Base-by-base conservation (phyloP, 1,284 basidiomycete genomes). In the Termitomyces sp. region DNA sequence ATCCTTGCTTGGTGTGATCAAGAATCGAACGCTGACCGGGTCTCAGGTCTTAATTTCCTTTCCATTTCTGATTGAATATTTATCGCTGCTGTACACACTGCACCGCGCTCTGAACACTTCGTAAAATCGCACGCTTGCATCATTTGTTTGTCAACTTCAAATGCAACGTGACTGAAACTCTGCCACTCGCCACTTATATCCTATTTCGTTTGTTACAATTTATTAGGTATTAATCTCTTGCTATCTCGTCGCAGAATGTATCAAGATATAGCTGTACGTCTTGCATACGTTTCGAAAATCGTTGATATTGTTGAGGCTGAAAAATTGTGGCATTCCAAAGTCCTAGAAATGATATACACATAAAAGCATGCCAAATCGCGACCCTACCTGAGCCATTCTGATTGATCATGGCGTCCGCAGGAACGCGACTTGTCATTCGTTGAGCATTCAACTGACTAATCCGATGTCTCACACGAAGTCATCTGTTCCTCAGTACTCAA, bases 31-130 rank as follows among this genome's bases (percentile, higher is more conserved):
- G 73, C 85, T 88, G 79, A 88, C 76, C 77, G 71, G 74, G 75
- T 79, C 80, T 79, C 82, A 88, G 86, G 86, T 88, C 86, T 69
- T 76, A 65, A 74, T 71, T 57, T 51, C 59, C 66, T 53, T 38
- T 50, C 42, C 53, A 55, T 58, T 58, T 46, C 13, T 47, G 45
- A 39, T 28, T 47, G 19, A 13, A 10, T 13, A 17, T 28, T 19
- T 19, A 36, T 19, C 41, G 13, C 15, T 30, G 24, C 19, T 49
- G 42, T 42, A 17, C 24, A 39, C 24, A 26, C 38, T n/a, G 38
- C 42, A 19, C 34, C 38, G 17, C 13, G 8, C 19, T n/a, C 28
- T 30, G 7, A 50, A 26, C 33, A 13, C 21, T 12, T 26, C 21
- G n/a, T 36, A 41, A 50, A 52, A 52, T 21, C n/a, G 34, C 40